phyloP scores from a whole-genome alignment of 2,329 filamentous ascomycete genomes.

The Claviceps sp. region DNA sequence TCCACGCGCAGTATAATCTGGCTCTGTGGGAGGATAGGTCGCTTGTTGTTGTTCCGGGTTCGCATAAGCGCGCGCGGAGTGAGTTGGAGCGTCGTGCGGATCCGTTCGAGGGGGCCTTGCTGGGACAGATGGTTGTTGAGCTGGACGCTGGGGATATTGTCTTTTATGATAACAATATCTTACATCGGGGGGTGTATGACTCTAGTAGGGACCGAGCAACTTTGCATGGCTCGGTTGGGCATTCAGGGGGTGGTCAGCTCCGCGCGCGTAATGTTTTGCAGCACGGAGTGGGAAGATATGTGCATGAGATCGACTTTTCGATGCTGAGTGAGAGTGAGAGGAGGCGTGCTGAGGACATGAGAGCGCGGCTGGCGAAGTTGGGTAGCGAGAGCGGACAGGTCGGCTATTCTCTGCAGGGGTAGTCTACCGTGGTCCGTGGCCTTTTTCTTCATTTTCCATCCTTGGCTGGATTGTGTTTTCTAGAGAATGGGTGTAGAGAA shows the following conservation, averaged over 20 bases:
- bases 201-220: constrained; percentile 49
- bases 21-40: constrained; percentile 63
- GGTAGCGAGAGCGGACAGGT: constrained; percentile 47
- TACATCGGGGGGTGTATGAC: constrained; percentile 59
- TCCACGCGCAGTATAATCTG: constrained; percentile 80
- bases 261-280: constrained; percentile 62
- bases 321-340: constrained; percentile 28
- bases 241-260: constrained; percentile 37
- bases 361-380: constrained; percentile 46
- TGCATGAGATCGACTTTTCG: constrained; percentile 43
- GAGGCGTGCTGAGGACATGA: constrained; percentile 48
- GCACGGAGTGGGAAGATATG: constrained; percentile 59
- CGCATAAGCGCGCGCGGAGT: constrained; percentile 59
- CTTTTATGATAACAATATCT: constrained; percentile 85
- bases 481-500: too few species aligned
- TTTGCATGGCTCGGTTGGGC: constrained; percentile 59
- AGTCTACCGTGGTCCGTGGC: too few species aligned
- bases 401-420: constrained; percentile 46
- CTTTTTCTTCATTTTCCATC: too few species aligned
- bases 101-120: constrained; percentile 48
- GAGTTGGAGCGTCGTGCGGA: constrained; percentile 52
- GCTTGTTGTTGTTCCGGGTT: constrained; percentile 65
- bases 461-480: too few species aligned
- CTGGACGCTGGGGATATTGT: constrained; percentile 64
- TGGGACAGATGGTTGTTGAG: constrained; percentile 50